Conservation (phyloP, 148 eudicot species). For the Rhododendron kiyosumense region DNA sequence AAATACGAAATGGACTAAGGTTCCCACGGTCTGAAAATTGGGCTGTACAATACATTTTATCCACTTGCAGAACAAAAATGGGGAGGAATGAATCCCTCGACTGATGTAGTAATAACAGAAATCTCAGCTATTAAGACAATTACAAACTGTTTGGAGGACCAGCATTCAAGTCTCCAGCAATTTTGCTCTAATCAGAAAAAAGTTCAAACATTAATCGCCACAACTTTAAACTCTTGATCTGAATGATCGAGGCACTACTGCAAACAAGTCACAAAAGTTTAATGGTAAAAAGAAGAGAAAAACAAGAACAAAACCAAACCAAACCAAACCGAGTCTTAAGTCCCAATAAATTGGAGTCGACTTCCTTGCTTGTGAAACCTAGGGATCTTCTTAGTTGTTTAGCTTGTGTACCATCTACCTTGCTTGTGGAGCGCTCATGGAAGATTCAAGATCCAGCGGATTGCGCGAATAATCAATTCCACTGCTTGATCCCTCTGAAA, state of each 20-base stretch:
- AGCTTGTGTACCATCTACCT: neutral
- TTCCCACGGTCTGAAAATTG: neutral
- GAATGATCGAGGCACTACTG: neutral
- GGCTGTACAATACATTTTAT: neutral
- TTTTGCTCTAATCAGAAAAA: neutral
- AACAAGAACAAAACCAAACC: neutral
- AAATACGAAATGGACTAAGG: neutral
- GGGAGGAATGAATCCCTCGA: neutral
- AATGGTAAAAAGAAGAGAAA: neutral
- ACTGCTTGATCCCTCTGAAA: neutral
- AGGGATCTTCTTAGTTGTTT: neutral
- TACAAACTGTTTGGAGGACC: neutral
- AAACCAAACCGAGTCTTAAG: too few relatives aligned
- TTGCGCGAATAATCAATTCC: neutral
- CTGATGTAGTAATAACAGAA: neutral
- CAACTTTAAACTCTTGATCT: neutral
- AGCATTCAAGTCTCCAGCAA: neutral
- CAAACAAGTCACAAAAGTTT: neutral
- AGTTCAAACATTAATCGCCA: neutral
- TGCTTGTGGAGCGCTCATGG: neutral
- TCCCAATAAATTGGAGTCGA: too few relatives aligned
- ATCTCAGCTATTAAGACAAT: neutral
- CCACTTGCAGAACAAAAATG: neutral
- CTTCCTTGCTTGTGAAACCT: neutral
- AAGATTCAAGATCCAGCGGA: neutral